Evolutionary conservation across 2,329 filamentous ascomycete genomes (phyloP).

Genomic region (Botrytis elliptica): DNA sequence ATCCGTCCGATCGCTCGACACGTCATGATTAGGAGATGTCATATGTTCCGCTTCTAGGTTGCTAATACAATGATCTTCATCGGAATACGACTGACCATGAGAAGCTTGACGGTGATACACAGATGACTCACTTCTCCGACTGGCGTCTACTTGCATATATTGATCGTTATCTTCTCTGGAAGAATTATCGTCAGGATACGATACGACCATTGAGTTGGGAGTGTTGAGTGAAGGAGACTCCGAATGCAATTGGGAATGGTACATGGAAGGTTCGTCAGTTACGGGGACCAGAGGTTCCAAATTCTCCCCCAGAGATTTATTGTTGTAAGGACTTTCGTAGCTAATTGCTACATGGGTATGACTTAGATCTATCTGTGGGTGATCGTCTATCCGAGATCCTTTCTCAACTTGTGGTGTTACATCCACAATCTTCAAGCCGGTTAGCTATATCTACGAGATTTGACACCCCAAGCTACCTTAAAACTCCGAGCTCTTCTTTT

Average conservation of each 20-base stretch:
- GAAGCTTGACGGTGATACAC: too few species aligned
- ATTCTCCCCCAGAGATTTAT: too few species aligned
- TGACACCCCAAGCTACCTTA: not conserved
- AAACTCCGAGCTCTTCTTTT: not conserved
- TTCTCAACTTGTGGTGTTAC: slow-evolving; percentile 24
- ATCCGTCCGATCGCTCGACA: slow-evolving; percentile 14
- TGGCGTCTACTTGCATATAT: slow-evolving; percentile 13
- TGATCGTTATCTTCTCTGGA: not conserved
- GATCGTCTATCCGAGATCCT: slow-evolving; percentile 10
- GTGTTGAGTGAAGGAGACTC: not conserved
- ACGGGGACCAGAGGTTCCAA: too few species aligned
- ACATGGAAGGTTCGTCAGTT: not conserved
- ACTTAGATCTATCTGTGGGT: too few species aligned
- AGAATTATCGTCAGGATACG: not conserved
- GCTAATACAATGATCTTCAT: too few species aligned
- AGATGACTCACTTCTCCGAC: not conserved
- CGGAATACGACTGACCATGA: too few species aligned
- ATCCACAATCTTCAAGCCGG: slow-evolving; percentile 23
- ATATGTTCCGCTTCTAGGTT: too few species aligned
- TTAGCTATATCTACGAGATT: not conserved
- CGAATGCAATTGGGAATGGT: slow-evolving; percentile 14
- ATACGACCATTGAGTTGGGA: not conserved
- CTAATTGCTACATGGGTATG: too few species aligned
- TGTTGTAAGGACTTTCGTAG: too few species aligned
- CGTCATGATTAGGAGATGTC: not conserved